Conservation (phyloP, 108 stramenopile genomes). For the Nitzschia sp. region DNA sequence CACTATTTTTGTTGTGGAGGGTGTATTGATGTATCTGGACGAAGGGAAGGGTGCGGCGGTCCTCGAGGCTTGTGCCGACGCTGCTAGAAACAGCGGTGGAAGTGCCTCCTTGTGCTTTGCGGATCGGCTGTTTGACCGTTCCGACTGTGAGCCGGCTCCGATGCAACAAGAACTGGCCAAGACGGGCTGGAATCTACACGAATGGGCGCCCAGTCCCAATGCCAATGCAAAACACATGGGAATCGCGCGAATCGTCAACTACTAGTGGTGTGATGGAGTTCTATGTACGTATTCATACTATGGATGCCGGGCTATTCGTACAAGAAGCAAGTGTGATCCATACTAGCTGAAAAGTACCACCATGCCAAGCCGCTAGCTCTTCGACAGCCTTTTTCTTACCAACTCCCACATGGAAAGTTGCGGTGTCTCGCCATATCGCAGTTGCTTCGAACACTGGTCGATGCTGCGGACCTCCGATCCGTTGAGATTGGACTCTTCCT, state of each 20-base stretch:
- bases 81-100: neutral
- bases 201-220: slow-evolving; percentile 4
- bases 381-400: neutral
- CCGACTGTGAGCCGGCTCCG: neutral
- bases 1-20: slow-evolving; percentile 14
- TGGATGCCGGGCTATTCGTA: too few relatives aligned
- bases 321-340: too few relatives aligned
- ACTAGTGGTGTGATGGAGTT: too few relatives aligned
- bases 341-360: too few relatives aligned
- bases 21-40: slow-evolving; percentile 5
- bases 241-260: too few relatives aligned
- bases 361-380: neutral
- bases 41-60: neutral
- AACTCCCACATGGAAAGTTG: neutral
- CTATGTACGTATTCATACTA: too few relatives aligned
- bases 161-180: neutral
- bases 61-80: neutral
- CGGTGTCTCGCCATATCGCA: neutral
- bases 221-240: slow-evolving; percentile 8
- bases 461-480: neutral
- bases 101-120: neutral
- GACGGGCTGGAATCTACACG: neutral
- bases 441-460: neutral
- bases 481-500: neutral
- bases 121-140: neutral